phyloP scores from a whole-genome alignment of 345 rosid species.

The Arabidopsis arenosa region DNA sequence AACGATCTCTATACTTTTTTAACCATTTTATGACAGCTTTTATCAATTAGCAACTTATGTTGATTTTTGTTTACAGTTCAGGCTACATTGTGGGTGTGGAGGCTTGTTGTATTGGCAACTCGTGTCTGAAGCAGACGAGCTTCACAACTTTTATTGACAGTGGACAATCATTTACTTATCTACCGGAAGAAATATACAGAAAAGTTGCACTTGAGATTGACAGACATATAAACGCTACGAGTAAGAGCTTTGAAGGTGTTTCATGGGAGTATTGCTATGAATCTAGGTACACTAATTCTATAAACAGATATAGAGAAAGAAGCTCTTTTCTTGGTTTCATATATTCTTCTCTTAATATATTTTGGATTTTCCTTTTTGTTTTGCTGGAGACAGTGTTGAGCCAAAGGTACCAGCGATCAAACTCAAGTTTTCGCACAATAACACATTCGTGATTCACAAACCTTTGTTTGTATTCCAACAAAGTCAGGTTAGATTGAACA shows the following conservation, averaged over 20 bases:
- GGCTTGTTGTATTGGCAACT: conserved; percentile 68
- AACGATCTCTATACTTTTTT: conserved; percentile 9
- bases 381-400: conserved; percentile 52
- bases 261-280: conserved; percentile 84
- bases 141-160: conserved; percentile 74
- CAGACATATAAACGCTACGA: conserved; percentile 60
- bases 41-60: conserved; percentile 1
- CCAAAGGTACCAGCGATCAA: conserved; percentile 68
- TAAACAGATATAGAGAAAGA: neutral
- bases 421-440: conserved; percentile 70
- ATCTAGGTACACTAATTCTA: conserved; percentile 55
- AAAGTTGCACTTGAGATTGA: conserved; percentile 73
- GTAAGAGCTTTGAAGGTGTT: conserved; percentile 51
- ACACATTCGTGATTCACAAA: conserved; percentile 72
- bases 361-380: neutral
- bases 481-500: conserved; percentile 60
- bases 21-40: neutral
- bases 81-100: conserved; percentile 77
- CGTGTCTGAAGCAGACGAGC: conserved; percentile 64
- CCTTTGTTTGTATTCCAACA: conserved; percentile 69
- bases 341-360: neutral
- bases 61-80: conserved; percentile 34
- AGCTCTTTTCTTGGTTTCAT: neutral
- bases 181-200: conserved; percentile 62
- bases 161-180: conserved; percentile 87